Conservation (phyloP, 495 filamentous ascomycete genomes). For the Thermothielavioides terrestris region DNA sequence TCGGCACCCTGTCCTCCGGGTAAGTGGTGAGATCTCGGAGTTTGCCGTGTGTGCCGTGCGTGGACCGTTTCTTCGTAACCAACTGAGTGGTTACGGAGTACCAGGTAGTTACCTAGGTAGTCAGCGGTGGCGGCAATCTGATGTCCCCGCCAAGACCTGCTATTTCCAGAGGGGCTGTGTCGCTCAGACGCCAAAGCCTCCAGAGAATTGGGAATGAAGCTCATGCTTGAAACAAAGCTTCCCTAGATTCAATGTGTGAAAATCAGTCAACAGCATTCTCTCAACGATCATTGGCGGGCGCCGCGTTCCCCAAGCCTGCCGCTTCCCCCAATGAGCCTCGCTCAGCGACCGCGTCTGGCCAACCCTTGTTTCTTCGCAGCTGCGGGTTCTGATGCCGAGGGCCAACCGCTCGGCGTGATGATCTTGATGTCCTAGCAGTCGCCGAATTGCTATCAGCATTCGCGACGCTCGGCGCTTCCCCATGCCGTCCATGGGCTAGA, state of each 20-base stretch:
- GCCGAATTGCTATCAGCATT: background rate
- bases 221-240: slow-evolving; percentile 3
- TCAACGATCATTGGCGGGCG: slow-evolving; percentile 15
- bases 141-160: background rate
- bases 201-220: background rate
- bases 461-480: background rate
- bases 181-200: background rate
- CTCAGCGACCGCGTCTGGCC: background rate
- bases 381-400: background rate
- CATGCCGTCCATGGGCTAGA: background rate
- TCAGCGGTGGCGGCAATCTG: too few species aligned
- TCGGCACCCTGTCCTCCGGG: too few species aligned
- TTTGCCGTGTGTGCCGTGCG: too few species aligned
- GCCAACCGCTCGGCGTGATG: background rate
- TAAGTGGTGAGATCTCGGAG: too few species aligned
- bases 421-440: background rate
- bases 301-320: background rate
- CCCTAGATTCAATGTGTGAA: background rate
- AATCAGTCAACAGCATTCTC: slow-evolving; percentile 27
- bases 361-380: background rate
- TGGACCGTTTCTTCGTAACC: too few species aligned
- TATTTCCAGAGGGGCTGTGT: slow-evolving; percentile 22
- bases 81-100: too few species aligned
- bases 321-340: slow-evolving; percentile 8
- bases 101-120: background rate